These are phyloP conservation scores for Saccharomyces hybrid DNA, from an alignment of 1,139 yeast species.

Conservation along the genomic window DNA sequence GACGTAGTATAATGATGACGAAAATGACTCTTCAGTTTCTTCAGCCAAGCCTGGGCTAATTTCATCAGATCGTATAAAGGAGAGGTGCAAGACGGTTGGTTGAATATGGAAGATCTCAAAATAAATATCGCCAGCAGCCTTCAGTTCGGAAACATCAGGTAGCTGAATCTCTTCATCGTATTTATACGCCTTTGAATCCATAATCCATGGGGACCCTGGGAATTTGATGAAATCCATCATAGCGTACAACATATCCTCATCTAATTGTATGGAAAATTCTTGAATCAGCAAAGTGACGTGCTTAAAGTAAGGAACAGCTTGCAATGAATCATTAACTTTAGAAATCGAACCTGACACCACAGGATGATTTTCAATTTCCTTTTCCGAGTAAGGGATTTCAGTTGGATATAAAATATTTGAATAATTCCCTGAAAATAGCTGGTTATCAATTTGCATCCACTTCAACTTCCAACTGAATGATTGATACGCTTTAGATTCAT, in stretches of 20 bases:
- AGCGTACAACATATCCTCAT: conserved; percentile 86
- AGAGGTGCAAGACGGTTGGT: conserved; percentile 79
- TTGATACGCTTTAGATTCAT: conserved; percentile 79
- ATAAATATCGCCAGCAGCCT: conserved; percentile 66
- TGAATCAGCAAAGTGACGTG: conserved; percentile 85
- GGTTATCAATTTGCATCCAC: conserved; percentile 94
- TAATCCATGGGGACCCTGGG: conserved; percentile 69
- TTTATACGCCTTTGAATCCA: conserved; percentile 15
- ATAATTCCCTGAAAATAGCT: conserved; percentile 76
- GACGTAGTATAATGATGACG: conserved; percentile 53
- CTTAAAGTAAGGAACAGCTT: conserved; percentile 83
- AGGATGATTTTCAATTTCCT: conserved; percentile 85
- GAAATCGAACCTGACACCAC: conserved; percentile 81
- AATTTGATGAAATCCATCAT: conserved; percentile 65
- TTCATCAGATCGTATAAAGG: conserved; percentile 86
- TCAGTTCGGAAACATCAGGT: conserved; percentile 62
- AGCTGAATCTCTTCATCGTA: conserved; percentile 51
- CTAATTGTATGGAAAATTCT: conserved; percentile 86
- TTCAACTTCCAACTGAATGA: conserved; percentile 72
- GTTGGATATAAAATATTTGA: conserved; percentile 91
- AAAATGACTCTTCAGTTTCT: conserved; percentile 41
- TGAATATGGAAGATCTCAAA: conserved; percentile 90
- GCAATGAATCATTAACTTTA: conserved; percentile 76
- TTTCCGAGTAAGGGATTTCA: conserved; percentile 75
- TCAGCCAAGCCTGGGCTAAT: conserved; percentile 43